Evolutionary conservation across 179 eudicot species (phyloP), one percentile per base, ranked within the genome.

Genomic region (Beta macrorhiza): DNA sequence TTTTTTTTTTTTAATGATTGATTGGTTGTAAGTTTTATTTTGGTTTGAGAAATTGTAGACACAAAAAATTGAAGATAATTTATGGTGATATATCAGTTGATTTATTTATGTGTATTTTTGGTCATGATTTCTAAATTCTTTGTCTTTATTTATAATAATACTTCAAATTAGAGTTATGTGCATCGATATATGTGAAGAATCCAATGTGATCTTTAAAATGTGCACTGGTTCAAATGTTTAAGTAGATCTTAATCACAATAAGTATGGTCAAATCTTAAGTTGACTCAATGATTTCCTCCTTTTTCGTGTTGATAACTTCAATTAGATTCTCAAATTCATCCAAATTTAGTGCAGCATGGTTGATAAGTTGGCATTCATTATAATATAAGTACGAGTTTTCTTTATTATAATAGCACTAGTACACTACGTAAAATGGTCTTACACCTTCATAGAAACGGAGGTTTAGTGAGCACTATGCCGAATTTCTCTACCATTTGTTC

Each of bases 11-110:
- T 29, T 0, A 4, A 11, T 5, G 19, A 4, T 7, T 75, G 0
- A 12, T 56, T 67, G 59, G 17, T 45, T 76, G 75, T 68, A 32
- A 42, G 56, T 72, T 73, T 47, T 6, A 47, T 79, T 62, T 22
- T 14, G 37, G 58, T 17, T 58, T 79, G 47, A 58, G 29, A 67
- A 32, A 69, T 68, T 81, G 80, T 81, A 82, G 62, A 69, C 80
- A 69, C 73, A 81, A 7, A 74, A 20, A 67, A 53, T 74, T 75
- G 78, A 67, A 67, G 64, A 65, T 67, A 64, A 67, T 52, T 63
- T 65, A 76, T 58, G 68, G 61, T 58, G 53, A 64, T 45, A 45
- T 74, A 70, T 73, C 5, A 14, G 63, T 44, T 47, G 14, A 75
- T 76, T 59, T 25, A 37, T 67, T 20, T 42, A n/a, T n/a, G n/a